These are phyloP conservation scores for Cryptococcus sp. DNA, from an alignment of 1,284 basidiomycete species.

Conservation along the genomic window DNA sequence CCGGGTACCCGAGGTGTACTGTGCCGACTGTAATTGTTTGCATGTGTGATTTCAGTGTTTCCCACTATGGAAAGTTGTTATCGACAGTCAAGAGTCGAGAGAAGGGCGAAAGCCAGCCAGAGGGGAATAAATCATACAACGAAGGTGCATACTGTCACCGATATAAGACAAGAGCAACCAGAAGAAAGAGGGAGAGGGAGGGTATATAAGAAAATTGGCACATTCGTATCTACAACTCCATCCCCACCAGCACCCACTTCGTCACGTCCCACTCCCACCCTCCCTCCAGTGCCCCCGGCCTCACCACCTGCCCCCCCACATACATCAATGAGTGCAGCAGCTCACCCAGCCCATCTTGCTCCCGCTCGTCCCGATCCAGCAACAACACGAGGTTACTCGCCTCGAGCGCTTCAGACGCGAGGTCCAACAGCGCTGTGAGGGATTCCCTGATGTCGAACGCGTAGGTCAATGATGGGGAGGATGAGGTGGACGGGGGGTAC, in stretches of 20 bases:
- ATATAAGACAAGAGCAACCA: background rate
- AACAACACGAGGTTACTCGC: constrained; percentile 42
- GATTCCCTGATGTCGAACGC: constrained; percentile 46
- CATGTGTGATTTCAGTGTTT: too few species aligned
- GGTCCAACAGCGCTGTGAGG: constrained; percentile 47
- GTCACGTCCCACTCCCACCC: constrained; percentile 46
- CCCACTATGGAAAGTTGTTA: too few species aligned
- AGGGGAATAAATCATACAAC: background rate
- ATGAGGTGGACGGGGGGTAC: background rate
- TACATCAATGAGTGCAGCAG: constrained; percentile 49
- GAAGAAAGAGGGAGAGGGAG: background rate
- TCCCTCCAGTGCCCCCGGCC: constrained; percentile 35
- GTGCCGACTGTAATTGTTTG: too few species aligned
- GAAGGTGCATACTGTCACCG: background rate
- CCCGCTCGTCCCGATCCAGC: constrained; percentile 41
- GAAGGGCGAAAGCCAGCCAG: background rate
- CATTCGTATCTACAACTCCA: constrained; percentile 36
- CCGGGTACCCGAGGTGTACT: too few species aligned
- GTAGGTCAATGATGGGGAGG: background rate
- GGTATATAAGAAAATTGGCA: background rate
- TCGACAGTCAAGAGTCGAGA: too few species aligned
- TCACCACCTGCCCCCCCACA: constrained; percentile 44
- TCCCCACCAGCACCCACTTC: constrained; percentile 48
- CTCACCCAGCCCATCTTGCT: constrained; percentile 39
- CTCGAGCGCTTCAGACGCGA: constrained; percentile 43